Base-by-base conservation (phyloP, 2,329 filamentous ascomycete genomes). In the Penicillium sp. region DNA sequence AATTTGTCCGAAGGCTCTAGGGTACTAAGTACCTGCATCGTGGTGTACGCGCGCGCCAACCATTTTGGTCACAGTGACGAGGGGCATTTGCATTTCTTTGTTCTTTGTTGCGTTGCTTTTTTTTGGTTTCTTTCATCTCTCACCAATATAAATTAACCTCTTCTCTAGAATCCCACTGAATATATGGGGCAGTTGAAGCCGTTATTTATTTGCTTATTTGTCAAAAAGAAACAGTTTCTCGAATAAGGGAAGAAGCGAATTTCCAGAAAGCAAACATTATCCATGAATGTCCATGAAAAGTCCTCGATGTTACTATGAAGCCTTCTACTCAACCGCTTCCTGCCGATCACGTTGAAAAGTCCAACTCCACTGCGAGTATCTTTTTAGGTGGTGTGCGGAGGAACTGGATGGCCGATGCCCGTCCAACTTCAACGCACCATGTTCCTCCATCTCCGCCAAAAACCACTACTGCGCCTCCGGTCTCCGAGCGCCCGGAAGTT, bases 361-460 rank as follows among this genome's bases (percentile, higher is more conserved):
- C 69, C 52, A 79, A 78, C 63, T 70, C 70, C 47, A 79, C 77
- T 14, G 72, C 71, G 47, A 75, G 58, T 53, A 64, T 68, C 51
- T 79, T 78, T 60, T 60, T 79, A 24, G 75, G 75, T 48, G 65
- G 70, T 48, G 59, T 66, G 48, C 71, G 70, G 58, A 73, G 64
- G 60, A 64, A 74, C 48, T 78, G 76, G 77, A 78, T 79, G 48
- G 8, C 29, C 19, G 13, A 4, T 14, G n/a, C 31, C 27, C 45
- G 16, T 31, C 10, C 33, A 39, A 24, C 19, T 26, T n/a, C 29
- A 22, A 26, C 33, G 31, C 39, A 48, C 5, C 16, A 46, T 46
- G 39, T 31, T 27, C 24, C 48, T 43, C 5, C 24, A 26, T 26
- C 43, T 37, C 43, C 9, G 24, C 43, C 14, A 7, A 14, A 39